phyloP scores from a whole-genome alignment of 2,329 filamentous ascomycete genomes.

The Cryphonectria carpinicola region DNA sequence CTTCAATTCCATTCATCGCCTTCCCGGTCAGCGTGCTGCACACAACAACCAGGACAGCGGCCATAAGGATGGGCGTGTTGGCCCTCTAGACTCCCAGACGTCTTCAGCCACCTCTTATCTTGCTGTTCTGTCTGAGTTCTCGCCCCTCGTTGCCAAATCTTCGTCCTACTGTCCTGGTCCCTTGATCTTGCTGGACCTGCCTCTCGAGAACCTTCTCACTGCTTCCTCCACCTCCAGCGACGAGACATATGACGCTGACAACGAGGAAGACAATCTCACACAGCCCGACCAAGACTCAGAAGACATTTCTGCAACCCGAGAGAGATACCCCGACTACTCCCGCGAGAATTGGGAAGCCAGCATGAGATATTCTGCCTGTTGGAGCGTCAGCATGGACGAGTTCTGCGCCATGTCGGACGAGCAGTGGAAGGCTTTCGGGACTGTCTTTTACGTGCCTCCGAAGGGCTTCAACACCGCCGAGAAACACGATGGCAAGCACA shows the following conservation, averaged over 20 bases:
- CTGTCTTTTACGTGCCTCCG: conserved; percentile 15
- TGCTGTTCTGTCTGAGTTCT: not conserved
- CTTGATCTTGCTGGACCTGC: too few relatives aligned
- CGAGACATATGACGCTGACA: not conserved
- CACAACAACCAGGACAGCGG: conserved; percentile 4
- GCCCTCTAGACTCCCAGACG: not conserved
- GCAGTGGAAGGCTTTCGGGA: conserved; percentile 21
- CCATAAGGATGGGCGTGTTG: conserved; percentile 4
- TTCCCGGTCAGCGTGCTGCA: not conserved
- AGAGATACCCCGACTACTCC: conserved; percentile 15
- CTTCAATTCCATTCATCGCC: not conserved
- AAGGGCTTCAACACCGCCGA: conserved; percentile 13
- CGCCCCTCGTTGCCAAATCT: not conserved
- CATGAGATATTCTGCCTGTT: conserved; percentile 1
- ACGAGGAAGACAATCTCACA: not conserved
- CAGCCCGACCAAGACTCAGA: too few relatives aligned
- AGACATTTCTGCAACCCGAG: too few relatives aligned
- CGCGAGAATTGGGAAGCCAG: conserved; percentile 1
- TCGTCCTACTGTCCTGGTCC: too few relatives aligned
- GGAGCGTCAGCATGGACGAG: conserved; percentile 22
- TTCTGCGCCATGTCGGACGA: conserved; percentile 15
- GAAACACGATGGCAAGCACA: not conserved
- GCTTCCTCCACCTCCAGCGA: not conserved
- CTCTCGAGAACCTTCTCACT: not conserved
- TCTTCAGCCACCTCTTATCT: not conserved